Evolutionary conservation across 2,329 filamentous ascomycete species (phyloP), one percentile per base, ranked within the genome.

Genomic region (Macroventuria anomochaeta): DNA sequence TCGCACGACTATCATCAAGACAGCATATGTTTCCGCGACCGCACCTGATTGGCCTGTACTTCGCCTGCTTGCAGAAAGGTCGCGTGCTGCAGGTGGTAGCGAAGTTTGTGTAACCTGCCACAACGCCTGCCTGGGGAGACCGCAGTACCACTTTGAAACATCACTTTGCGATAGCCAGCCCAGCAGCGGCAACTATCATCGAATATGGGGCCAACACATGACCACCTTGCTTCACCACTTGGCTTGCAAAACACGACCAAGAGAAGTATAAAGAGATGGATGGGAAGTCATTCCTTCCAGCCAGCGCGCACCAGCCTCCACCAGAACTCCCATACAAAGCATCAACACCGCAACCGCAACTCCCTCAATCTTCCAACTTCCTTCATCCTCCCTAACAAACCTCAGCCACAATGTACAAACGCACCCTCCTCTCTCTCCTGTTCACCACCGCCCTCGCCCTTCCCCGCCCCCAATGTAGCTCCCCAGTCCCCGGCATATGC

Each of bases 51-150:
- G 15, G 44, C 32, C 36, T 31, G 40, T 46, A 38, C 36, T 38
- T 32, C 55, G 53, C 53, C 54, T 59, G 33, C 42, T 57, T 53
- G 51, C 54, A 61, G 62, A 8, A 55, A 55, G 41, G 59, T 60
- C 56, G 56, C 51, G 62, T 62, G 51, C 49, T 58, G 56, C 62
- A 60, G 51, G 26, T 25, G 21, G 28, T 43, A 40, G 53, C 48
- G 29, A 33, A 12, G 7, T 11, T n/a, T 34, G 62, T 67, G 55
- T 44, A 26, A 65, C 62, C 46, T 38, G 41, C 23, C 29, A 53
- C 50, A 42, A 46, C 37, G 15, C 21, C 40, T 31, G 33, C 28
- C 18, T 32, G 33, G 32, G 29, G 13, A 31, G 12, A 15, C 40
- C 25, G 31, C 25, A 20, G 57, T 61, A 33, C 48, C 49, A 64